These are phyloP conservation scores for Clarireedia paspali DNA, from an alignment of 2,329 filamentous ascomycete species.

Conservation along the genomic window DNA sequence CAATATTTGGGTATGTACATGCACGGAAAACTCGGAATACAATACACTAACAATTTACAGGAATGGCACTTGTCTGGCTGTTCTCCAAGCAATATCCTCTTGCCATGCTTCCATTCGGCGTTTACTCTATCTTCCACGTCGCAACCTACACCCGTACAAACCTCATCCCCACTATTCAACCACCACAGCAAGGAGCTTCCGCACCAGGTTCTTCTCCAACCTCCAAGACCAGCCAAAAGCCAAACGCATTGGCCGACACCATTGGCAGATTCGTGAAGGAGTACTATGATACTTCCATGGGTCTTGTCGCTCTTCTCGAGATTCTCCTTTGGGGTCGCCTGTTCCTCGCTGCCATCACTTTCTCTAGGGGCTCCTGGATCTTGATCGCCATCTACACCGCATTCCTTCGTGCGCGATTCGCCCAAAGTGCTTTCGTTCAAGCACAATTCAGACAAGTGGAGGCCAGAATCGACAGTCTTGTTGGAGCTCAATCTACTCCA, in stretches of 20 bases:
- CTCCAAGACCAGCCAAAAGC: constrained; percentile 45
- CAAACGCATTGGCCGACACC: constrained; percentile 59
- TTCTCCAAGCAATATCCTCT: constrained; percentile 82
- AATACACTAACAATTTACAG: constrained; percentile 38
- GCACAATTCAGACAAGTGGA: constrained; percentile 65
- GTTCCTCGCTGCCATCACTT: constrained; percentile 71
- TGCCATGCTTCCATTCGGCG: constrained; percentile 85
- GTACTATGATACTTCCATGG: constrained; percentile 97
- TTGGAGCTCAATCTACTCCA: constrained; percentile 80
- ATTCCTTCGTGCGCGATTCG: constrained; percentile 85
- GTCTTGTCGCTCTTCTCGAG: constrained; percentile 81
- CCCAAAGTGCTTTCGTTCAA: constrained; percentile 91
- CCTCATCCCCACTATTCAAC: constrained; percentile 78
- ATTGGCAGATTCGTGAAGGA: constrained; percentile 95
- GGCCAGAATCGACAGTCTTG: constrained; percentile 69
- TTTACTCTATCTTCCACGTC: constrained; percentile 98
- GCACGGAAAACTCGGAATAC: neutral
- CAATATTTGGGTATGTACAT: constrained; percentile 78
- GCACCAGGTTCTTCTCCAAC: constrained; percentile 47
- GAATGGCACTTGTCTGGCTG: constrained; percentile 93
- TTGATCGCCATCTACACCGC: constrained; percentile 77
- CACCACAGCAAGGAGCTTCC: constrained; percentile 48
- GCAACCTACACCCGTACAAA: constrained; percentile 93
- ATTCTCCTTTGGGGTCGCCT: constrained; percentile 82
- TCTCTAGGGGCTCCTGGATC: constrained; percentile 87